Base-by-base conservation (phyloP, 345 rosid genomes). In the Eucalyptus coolabah region DNA sequence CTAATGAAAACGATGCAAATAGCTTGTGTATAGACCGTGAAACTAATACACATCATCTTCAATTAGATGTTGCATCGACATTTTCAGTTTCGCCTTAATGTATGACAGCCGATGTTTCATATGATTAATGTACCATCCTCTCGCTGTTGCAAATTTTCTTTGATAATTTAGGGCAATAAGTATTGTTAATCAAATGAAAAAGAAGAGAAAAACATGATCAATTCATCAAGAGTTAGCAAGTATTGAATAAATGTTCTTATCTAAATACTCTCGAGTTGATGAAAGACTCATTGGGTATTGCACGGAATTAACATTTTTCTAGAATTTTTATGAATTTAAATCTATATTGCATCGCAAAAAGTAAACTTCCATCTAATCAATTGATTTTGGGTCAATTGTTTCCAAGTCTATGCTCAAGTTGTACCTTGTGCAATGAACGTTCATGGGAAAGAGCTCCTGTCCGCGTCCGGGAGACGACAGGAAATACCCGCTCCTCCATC, bases 211-310 rank as follows among this genome's bases (percentile, higher is more conserved):
- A 54, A 21, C 5, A 54, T 9, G 1, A 19, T 54, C 11, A 0
- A 4, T 21, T 54, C 24, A 21, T 54, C 26, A 21, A 54, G 0
- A 19, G 8, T 53, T 54, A 54, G 11, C 26, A 54, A 19, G 23
- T 53, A 0, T 8, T 2, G 4, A 53, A 53, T 54, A 8, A 54
- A 54, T 1, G 5, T 0, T 18, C 11, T 54, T 21, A 19, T 0
- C 0, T 54, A 21, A 54, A 54, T 7, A 54, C 5, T 0, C 59
- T 19, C 2, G 5, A 21, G 24, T 21, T 18, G 26, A 54, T 10
- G 11, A 54, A 54, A 54, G 59, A 54, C 10, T 54, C 24, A 54
- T 54, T 2, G 10, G 59, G 24, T 0, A 21, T 21, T 21, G 24
- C 59, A 54, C 1, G 1, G 11, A 54, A 54, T 54, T 54, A 54